Evolutionary conservation across 345 rosid genomes (phyloP).

Genomic region (Euphorbia pulcherrima): DNA sequence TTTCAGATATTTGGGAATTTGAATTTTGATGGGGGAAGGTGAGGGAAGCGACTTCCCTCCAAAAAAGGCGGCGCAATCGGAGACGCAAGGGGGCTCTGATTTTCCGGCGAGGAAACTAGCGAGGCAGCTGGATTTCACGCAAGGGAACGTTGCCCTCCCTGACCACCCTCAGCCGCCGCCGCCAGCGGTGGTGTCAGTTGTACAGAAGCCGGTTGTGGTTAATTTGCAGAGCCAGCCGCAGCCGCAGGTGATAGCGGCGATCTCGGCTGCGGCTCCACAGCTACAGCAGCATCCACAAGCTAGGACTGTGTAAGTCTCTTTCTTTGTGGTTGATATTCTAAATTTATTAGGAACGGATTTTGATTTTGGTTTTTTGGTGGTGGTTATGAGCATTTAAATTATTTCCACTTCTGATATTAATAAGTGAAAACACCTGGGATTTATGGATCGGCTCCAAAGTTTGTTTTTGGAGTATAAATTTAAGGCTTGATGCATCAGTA

Average conservation of each 20-base stretch:
- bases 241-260: conserved; percentile 13
- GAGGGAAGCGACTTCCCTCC: conserved; percentile 74
- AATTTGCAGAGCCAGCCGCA: conserved; percentile 14
- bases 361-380: not conserved
- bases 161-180: conserved; percentile 44
- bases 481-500: no score
- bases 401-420: not conserved
- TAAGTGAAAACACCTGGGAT: not conserved
- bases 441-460: not conserved
- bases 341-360: not conserved
- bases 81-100: conserved; percentile 22
- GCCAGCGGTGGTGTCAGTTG: conserved; percentile 13
- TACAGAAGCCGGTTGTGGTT: conserved; percentile 9
- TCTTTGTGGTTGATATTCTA: not conserved
- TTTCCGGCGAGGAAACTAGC: conserved; percentile 71
- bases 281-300: conserved; percentile 37
- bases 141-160: conserved; percentile 39
- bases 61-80: conserved; percentile 45
- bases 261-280: conserved; percentile 26
- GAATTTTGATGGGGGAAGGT: conserved; percentile 62
- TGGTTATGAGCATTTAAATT: not conserved
- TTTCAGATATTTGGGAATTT: conserved; percentile 8
- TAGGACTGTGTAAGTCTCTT: conserved; percentile 55
- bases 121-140: conserved; percentile 92
- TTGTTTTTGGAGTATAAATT: not conserved